Evolutionary conservation across 257 asterid genomes (phyloP).

Genomic region (Sherardia arvensis): DNA sequence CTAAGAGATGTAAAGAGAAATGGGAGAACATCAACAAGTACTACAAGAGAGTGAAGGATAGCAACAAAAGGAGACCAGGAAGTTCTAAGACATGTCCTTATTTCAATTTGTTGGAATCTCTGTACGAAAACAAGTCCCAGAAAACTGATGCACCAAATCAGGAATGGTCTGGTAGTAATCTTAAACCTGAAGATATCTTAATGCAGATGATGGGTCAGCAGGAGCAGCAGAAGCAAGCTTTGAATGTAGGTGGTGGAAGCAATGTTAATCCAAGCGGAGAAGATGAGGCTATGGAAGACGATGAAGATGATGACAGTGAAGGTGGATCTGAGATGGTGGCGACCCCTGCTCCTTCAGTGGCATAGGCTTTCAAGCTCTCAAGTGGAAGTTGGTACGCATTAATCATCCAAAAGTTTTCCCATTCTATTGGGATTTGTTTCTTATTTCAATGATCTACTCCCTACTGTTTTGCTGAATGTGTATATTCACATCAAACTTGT

Average conservation of each 20-base stretch:
- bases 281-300: constrained; percentile 5
- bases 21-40: constrained; percentile 89
- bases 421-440: neutral
- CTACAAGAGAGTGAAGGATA: constrained; percentile 59
- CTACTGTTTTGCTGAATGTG: constrained; percentile 8
- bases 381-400: constrained; percentile 7
- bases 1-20: constrained; percentile 80
- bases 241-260: constrained; percentile 23
- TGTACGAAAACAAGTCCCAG: constrained; percentile 43
- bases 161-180: constrained; percentile 26
- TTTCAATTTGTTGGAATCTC: constrained; percentile 50
- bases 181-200: constrained; percentile 51
- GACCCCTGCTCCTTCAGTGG: constrained; percentile 23
- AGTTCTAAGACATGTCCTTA: constrained; percentile 70
- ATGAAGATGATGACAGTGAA: constrained; percentile 26
- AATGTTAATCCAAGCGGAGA: constrained; percentile 10
- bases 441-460: neutral
- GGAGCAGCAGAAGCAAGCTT: constrained; percentile 23
- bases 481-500: constrained; percentile 6
- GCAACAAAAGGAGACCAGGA: constrained; percentile 53
- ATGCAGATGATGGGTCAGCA: constrained; percentile 58
- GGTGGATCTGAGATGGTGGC: constrained; percentile 25
- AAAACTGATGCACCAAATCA: constrained; percentile 20
- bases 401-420: constrained; percentile 3
- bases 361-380: constrained; percentile 1